These are phyloP conservation scores for Boletus barrowsii DNA, from an alignment of 768 basidiomycete genomes.

Conservation along the genomic window DNA sequence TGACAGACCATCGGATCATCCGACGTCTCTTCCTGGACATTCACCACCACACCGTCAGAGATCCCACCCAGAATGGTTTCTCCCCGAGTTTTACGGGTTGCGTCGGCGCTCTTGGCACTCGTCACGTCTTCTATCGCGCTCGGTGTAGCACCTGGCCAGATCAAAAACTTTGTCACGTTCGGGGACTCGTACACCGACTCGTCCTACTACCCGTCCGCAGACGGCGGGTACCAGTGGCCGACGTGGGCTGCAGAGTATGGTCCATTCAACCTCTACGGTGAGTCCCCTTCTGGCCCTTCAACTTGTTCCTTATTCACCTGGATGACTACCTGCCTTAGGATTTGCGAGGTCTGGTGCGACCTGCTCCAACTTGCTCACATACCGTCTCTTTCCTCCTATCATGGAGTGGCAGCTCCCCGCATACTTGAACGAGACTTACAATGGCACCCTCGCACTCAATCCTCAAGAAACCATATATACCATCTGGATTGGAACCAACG, in stretches of 20 bases:
- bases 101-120: conserved; percentile 11
- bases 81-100: neutral
- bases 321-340: neutral
- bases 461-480: conserved; percentile 55
- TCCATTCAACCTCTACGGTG: conserved; percentile 47
- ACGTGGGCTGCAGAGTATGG: conserved; percentile 57
- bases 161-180: conserved; percentile 64
- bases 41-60: too few species aligned
- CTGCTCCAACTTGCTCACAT: conserved; percentile 62
- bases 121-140: conserved; percentile 1
- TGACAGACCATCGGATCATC: too few species aligned
- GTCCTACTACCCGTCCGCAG: conserved; percentile 31
- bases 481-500: conserved; percentile 69
- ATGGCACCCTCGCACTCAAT: conserved; percentile 36
- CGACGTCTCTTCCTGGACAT: too few species aligned
- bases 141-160: conserved; percentile 41
- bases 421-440: conserved; percentile 43
- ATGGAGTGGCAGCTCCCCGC: conserved; percentile 47
- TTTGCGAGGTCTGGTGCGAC: conserved; percentile 63
- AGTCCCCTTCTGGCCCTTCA: neutral
- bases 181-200: conserved; percentile 67
- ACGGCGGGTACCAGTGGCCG: conserved; percentile 56
- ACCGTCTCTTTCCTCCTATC: conserved; percentile 54
- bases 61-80: neutral
- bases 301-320: neutral